phyloP scores from a whole-genome alignment of 352 stramenopile species.

The Thraustochytrium striatum region DNA sequence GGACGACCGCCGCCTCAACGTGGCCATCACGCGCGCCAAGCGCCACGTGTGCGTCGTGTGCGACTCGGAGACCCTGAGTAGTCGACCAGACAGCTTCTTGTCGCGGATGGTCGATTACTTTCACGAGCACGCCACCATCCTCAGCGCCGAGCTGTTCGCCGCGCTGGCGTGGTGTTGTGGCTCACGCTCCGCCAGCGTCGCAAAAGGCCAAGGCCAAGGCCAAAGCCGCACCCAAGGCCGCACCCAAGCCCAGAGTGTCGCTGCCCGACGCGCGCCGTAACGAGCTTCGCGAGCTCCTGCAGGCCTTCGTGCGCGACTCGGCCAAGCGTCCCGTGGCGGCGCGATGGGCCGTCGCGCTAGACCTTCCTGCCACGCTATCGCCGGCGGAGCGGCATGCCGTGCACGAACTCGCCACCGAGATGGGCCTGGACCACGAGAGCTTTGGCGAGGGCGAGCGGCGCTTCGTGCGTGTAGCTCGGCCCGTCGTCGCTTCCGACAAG shows the following conservation, averaged over 20 bases:
- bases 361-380: neutral
- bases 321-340: too few relatives aligned
- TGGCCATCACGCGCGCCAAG: slow-evolving; percentile 91
- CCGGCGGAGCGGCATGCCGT: neutral
- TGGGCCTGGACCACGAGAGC: slow-evolving; percentile 3
- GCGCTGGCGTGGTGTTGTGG: neutral
- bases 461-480: neutral
- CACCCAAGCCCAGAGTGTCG: neutral
- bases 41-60: slow-evolving; percentile 88
- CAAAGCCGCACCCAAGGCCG: neutral
- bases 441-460: neutral
- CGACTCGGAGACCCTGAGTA: slow-evolving; percentile 60
- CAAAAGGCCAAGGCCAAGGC: neutral
- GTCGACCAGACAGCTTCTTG: slow-evolving; percentile 76
- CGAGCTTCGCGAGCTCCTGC: neutral
- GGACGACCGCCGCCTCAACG: slow-evolving; percentile 94
- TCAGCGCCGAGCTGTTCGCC: too few relatives aligned
- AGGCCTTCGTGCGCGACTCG: neutral
- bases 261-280: neutral
- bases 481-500: neutral
- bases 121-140: slow-evolving; percentile 83
- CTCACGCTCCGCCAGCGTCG: neutral
- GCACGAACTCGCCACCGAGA: slow-evolving; percentile 1
- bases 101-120: slow-evolving; percentile 81
- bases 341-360: neutral